Evolutionary conservation across 139 green algal genomes (phyloP), one percentile per base, ranked within the genome.

Genomic region (Chlamydomonas eustigma): DNA sequence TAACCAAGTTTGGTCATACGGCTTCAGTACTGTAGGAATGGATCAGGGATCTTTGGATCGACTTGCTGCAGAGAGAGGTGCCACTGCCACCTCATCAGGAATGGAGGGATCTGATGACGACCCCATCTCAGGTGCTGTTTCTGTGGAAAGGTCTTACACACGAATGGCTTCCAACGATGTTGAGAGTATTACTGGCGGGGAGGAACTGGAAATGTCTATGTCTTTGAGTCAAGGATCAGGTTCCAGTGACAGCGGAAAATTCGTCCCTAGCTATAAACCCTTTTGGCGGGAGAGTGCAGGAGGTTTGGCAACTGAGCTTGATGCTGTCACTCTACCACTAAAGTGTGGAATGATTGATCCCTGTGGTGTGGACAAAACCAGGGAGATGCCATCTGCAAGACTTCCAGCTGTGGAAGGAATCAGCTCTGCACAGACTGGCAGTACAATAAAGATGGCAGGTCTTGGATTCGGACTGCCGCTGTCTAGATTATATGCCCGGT

Each of bases 381-480:
- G n/a, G n/a, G n/a, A n/a, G n/a, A n/a, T n/a, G n/a, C n/a, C n/a
- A n/a, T 28, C 12, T 58, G 44, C 12, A 28, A 58, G 44, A 12
- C 44, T 18, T 58, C 44, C 44, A 12, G 12, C 44, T 18, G 44
- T 58, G 4, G n/a, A 68, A 8, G 52, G 52, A 25, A 28, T 22
- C 4, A 28, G n/a, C 4, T 8, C n/a, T 25, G n/a, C 34, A 28
- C 52, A 68, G 52, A 58, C 12, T 22, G 44, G 44, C 44, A 58
- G 67, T 5, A 80, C 79, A 33, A 93, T 79, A 69, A 71, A 68
- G 2, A 88, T 96, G 83, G 90, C 88, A 3, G 92, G 93, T 3
- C 79, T 97, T 24, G 93, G 93, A 2, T 97, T 97, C 71, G 93
- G 93, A 0, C 84, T 97, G 74, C 93, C 92, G 0, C 81, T 97